Base-by-base conservation (phyloP, 129 eudicot species). In the Logfia minima region DNA sequence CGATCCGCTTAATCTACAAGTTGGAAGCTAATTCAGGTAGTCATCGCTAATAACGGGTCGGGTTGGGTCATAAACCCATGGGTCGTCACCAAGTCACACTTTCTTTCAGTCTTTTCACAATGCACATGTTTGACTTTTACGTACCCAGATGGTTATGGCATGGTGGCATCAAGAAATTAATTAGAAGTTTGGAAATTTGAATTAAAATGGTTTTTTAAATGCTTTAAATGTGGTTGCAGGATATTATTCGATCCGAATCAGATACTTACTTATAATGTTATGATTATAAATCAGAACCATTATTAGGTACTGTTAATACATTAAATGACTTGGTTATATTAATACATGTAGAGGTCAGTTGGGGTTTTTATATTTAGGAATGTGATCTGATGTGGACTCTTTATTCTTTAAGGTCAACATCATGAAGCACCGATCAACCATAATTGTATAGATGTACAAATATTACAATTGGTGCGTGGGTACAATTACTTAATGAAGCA, bases 211-310 rank as follows among this genome's bases (percentile, higher is more conserved):
- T 8, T 66, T 67, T 58, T 55, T 77, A 77, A 45, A 63, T 76
- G 64, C 31, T 39, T 31, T 68, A 6, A 70, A 70, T 59, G 71
- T 63, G 31, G 64, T 72, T 79, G 71, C 71, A 70, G 71, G 23
- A 53, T 79, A 26, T 60, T 63, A 70, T 79, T 70, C 82, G 77
- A 60, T 70, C 29, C 28, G 77, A 70, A 79, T 79, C 77, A 17
- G 65, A 70, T 79, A 71, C 77, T 60, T 70, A 61, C 24, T 63
- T 43, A 56, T 68, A 69, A 28, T 78, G 82, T 60, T 19, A 19
- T 53, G 10, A 77, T 59, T 69, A 28, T 78, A 78, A 60, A 60
- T 53, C 60, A 70, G 71, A 78, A 64, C 53, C 71, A 70, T 59
- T 68, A 77, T 68, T 68, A 68, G 39, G 55, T 48, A 32, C 6